Evolutionary conservation across 192 early-diverging fungal genomes (phyloP).

Genomic region (Coemansia sp.): DNA sequence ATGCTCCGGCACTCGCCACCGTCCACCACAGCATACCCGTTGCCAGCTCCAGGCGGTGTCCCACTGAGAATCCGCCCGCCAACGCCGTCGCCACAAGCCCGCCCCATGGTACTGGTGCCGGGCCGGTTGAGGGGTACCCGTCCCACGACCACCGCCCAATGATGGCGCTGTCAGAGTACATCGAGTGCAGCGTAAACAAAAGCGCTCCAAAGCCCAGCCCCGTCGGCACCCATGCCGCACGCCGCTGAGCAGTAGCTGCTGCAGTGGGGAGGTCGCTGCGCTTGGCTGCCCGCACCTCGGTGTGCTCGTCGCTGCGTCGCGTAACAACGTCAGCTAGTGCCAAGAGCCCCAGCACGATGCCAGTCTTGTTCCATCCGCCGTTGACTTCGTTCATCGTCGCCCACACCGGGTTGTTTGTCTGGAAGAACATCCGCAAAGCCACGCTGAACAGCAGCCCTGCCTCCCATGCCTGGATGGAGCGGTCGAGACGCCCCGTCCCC

Average conservation of each 20-base stretch:
- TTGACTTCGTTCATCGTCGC: conserved; percentile 74
- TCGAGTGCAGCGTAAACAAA: conserved; percentile 72
- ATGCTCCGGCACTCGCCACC: conserved; percentile 57
- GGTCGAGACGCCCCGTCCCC: conserved; percentile 59
- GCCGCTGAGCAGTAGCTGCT: neutral
- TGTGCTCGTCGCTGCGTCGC: conserved; percentile 33
- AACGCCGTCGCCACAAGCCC: conserved; percentile 61
- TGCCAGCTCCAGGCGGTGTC: conserved; percentile 37
- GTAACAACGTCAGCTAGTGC: conserved; percentile 60
- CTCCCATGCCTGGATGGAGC: conserved; percentile 63
- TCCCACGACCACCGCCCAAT: conserved; percentile 73
- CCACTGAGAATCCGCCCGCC: conserved; percentile 54
- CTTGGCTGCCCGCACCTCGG: conserved; percentile 31
- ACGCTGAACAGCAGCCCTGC: conserved; percentile 68
- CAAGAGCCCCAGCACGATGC: conserved; percentile 61
- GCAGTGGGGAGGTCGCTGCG: conserved; percentile 27
- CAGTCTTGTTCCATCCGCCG: conserved; percentile 72
- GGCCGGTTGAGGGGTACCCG: conserved; percentile 75
- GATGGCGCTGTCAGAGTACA: conserved; percentile 74
- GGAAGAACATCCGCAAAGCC: conserved; percentile 73
- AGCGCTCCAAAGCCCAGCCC: conserved; percentile 65
- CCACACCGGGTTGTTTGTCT: conserved; percentile 81
- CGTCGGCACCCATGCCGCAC: conserved; percentile 51
- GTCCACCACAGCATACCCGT: conserved; percentile 60
- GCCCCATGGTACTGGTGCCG: conserved; percentile 73